Conservation (phyloP, 1,284 basidiomycete genomes). For the Heterobasidion parviporum region DNA sequence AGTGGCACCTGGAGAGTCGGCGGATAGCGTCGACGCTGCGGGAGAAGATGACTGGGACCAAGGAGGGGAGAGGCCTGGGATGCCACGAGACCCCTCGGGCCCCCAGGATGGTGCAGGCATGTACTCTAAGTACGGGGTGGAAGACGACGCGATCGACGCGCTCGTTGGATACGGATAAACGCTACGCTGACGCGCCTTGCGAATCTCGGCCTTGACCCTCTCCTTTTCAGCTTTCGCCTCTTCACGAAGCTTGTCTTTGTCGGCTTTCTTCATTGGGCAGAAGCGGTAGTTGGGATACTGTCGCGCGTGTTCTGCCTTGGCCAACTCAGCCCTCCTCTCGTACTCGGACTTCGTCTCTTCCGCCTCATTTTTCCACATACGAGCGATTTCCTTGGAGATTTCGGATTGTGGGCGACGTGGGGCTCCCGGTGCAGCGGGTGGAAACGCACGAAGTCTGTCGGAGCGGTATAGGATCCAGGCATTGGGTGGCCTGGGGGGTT, state of each 20-base stretch:
- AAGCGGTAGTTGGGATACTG: conserved; percentile 71
- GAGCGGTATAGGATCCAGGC: conserved; percentile 91
- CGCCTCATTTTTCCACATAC: conserved; percentile 61
- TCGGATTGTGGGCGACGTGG: conserved; percentile 56
- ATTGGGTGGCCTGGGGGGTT: conserved; percentile 70
- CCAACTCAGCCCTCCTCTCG: conserved; percentile 60
- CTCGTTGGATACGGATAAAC: neutral
- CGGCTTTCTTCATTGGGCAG: conserved; percentile 59
- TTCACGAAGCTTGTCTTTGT: conserved; percentile 42
- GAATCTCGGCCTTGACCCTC: conserved; percentile 23
- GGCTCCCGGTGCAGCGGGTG: conserved; percentile 25
- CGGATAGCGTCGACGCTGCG: neutral
- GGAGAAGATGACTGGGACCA: neutral
- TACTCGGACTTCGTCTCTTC: conserved; percentile 48
- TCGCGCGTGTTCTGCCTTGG: conserved; percentile 58
- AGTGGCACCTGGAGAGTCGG: neutral
- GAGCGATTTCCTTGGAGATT: conserved; percentile 64
- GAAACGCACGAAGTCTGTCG: conserved; percentile 41
- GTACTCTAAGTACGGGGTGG: neutral
- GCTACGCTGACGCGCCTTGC: conserved; percentile 14
- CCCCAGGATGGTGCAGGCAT: neutral
- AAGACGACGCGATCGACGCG: conserved; percentile 4
- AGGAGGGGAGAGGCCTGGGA: neutral
- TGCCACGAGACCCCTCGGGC: neutral
- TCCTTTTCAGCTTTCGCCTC: conserved; percentile 36